These are phyloP conservation scores for Podaxis carcinomalis DNA, from an alignment of 768 basidiomycete species.

Conservation along the genomic window DNA sequence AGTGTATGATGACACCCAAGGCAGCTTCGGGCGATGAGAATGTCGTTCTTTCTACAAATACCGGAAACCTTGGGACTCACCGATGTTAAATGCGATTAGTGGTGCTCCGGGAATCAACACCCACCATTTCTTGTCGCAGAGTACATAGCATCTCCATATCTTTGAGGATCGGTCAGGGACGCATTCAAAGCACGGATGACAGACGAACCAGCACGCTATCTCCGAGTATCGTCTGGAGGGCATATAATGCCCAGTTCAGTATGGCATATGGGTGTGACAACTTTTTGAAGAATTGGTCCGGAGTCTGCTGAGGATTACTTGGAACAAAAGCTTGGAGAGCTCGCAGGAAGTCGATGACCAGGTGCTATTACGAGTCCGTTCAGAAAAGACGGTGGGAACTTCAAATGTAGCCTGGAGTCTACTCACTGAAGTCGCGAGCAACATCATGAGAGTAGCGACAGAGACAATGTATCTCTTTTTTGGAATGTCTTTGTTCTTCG, in stretches of 20 bases:
- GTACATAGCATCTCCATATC: slow-evolving; percentile 9
- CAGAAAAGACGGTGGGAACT: neutral
- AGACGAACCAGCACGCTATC: slow-evolving; percentile 2
- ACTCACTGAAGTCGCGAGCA: slow-evolving; percentile 1
- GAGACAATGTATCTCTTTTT: slow-evolving; percentile 2
- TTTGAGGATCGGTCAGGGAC: neutral
- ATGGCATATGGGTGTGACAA: slow-evolving; percentile 5
- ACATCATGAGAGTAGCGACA: slow-evolving; percentile 2
- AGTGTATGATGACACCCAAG: neutral
- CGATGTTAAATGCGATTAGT: neutral
- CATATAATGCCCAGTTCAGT: slow-evolving; percentile 6
- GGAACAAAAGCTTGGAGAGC: slow-evolving; percentile 4
- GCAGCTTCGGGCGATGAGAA: neutral
- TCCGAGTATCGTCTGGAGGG: slow-evolving; percentile 5
- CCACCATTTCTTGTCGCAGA: slow-evolving; percentile 10
- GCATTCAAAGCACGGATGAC: too few relatives aligned
- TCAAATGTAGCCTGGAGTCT: neutral
- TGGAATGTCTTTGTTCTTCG: neutral
- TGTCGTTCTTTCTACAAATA: neutral
- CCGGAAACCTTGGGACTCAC: neutral
- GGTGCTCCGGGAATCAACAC: neutral
- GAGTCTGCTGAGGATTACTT: neutral
- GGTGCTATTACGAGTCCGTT: neutral
- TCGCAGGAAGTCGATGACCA: slow-evolving; percentile 8
- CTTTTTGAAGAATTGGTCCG: slow-evolving; percentile 1